phyloP scores from a whole-genome alignment of 1,139 yeast genomes.

The Yamadazyma buinensis region DNA sequence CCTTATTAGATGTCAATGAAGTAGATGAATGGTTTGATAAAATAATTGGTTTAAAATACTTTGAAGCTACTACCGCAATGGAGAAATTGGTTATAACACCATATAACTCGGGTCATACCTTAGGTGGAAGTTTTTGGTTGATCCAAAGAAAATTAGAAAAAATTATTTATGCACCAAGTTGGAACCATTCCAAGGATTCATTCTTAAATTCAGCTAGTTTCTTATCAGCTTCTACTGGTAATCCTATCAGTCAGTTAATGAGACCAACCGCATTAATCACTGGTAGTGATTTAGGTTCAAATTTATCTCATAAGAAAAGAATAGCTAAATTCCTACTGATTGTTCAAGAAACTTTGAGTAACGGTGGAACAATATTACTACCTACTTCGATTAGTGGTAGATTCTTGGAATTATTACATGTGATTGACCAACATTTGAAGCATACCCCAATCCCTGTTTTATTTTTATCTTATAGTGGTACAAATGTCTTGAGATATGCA shows the following conservation, averaged over 20 bases:
- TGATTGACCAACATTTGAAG: conserved; percentile 59
- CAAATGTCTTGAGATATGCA: conserved; percentile 76
- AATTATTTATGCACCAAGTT: conserved; percentile 81
- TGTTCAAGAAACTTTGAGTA: conserved; percentile 63
- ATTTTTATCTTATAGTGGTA: conserved; percentile 73
- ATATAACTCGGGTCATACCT: conserved; percentile 85
- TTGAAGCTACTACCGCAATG: conserved; percentile 66
- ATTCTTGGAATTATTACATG: conserved; percentile 71
- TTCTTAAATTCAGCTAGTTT: conserved; percentile 81
- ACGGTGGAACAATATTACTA: conserved; percentile 70
- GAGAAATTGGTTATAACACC: conserved; percentile 70
- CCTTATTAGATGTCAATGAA: conserved; percentile 65
- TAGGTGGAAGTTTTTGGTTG: conserved; percentile 92
- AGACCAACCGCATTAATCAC: conserved; percentile 87
- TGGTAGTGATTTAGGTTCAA: conserved; percentile 67
- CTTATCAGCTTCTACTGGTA: conserved; percentile 39
- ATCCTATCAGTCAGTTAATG: conserved; percentile 59
- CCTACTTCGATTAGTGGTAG: conserved; percentile 87
- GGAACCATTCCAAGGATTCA: conserved; percentile 92
- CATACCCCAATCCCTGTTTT: conserved; percentile 67
- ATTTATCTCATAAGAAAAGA: conserved; percentile 61
- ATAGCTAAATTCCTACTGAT: conserved; percentile 61
- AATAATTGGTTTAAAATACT: conserved; percentile 65
- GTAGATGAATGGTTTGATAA: conserved; percentile 78
- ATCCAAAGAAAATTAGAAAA: conserved; percentile 72